Percentiles rank a stretch among this genome's conserved stretches.
Evolutionary conservation across 352 stramenopile species (phyloP).

Genomic region (Globisporangium camurandrum): DNA sequence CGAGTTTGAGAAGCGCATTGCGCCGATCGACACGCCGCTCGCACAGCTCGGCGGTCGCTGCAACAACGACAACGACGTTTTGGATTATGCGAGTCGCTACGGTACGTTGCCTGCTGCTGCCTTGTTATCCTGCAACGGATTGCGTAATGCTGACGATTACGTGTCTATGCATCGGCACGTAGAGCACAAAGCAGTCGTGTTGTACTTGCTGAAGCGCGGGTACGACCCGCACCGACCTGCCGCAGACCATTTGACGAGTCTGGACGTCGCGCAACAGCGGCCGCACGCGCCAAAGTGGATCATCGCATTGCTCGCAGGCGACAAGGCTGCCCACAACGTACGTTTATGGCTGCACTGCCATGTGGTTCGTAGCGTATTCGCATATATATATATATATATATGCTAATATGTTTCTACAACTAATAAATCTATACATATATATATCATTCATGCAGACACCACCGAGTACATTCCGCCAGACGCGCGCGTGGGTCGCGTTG

Average conservation of each 20-base stretch:
- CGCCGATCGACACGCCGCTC: background rate
- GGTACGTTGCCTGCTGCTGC: too few relatives aligned
- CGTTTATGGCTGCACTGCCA: too few relatives aligned
- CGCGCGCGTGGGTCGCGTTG: conserved; percentile 38
- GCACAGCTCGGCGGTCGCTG: conserved; percentile 26
- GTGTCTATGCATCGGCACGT: too few relatives aligned
- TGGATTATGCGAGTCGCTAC: conserved; percentile 51
- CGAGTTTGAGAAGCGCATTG: conserved; percentile 25
- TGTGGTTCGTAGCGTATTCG: too few relatives aligned
- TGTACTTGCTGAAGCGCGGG: conserved; percentile 52
- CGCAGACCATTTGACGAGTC: conserved; percentile 30
- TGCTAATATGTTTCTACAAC: too few relatives aligned
- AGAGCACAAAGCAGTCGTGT: conserved; percentile 62
- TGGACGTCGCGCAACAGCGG: conserved; percentile 32
- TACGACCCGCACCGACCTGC: conserved; percentile 46
- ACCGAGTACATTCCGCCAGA: conserved; percentile 44
- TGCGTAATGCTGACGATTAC: background rate
- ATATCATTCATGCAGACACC: conserved; percentile 20
- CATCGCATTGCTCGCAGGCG: conserved; percentile 31
- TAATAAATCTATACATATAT: too few relatives aligned
- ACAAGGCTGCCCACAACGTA: conserved; percentile 25
- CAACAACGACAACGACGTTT: conserved; percentile 23
- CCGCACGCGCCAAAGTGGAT: conserved; percentile 38
- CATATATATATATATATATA: too few relatives aligned
- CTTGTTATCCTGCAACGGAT: background rate